phyloP scores from a whole-genome alignment of 148 eudicot species.

The Diospyros kaki region DNA sequence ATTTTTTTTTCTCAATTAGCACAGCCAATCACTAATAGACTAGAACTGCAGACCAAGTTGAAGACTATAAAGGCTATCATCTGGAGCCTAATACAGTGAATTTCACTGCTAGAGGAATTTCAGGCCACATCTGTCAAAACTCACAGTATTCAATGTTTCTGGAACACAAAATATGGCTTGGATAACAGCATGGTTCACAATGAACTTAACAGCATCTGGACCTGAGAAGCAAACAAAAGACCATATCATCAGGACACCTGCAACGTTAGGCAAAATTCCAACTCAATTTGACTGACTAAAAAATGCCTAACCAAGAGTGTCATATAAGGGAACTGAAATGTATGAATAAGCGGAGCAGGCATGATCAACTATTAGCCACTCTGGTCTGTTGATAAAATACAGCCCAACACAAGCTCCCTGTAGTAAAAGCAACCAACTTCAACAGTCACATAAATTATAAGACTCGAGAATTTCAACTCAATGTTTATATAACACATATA shows the following conservation, averaged over 20 bases:
- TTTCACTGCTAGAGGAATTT: not conserved
- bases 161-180: constrained; percentile 91
- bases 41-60: not conserved
- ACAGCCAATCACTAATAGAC: not conserved
- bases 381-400: constrained; percentile 92
- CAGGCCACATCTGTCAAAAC: constrained; percentile 18
- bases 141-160: constrained; percentile 66
- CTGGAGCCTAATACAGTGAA: not conserved
- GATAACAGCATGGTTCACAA: constrained; percentile 78
- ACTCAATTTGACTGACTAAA: constrained; percentile 6
- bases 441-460: constrained; percentile 2
- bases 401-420: constrained; percentile 89
- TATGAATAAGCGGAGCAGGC: constrained; percentile 94
- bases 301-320: constrained; percentile 69
- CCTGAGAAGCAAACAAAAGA: constrained; percentile 45
- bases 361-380: constrained; percentile 92
- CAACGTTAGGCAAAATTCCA: not conserved
- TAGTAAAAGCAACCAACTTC: constrained; percentile 12
- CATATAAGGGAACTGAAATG: constrained; percentile 85
- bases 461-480: constrained; percentile 6
- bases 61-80: not conserved
- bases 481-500: not conserved
- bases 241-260: not conserved
- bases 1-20: not conserved
- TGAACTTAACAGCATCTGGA: constrained; percentile 93